Conservation (phyloP, 1,284 basidiomycete species). For the Naganishia sp. region DNA sequence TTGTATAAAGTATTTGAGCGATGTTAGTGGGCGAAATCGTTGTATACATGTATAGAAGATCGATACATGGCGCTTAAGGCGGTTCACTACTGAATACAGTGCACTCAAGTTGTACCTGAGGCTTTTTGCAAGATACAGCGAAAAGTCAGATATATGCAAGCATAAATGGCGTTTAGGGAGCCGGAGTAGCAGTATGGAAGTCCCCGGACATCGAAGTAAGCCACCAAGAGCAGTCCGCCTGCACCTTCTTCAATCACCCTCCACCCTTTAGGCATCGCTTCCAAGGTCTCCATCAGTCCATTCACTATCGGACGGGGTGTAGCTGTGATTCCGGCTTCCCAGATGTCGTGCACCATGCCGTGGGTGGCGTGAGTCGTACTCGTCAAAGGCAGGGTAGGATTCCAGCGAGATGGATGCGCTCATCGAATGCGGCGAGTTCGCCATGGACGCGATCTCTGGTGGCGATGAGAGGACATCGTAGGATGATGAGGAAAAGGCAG, state of each 20-base stretch:
- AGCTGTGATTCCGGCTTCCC: not conserved
- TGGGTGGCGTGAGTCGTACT: constrained; percentile 5
- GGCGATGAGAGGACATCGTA: constrained; percentile 8
- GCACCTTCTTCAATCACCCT: not conserved
- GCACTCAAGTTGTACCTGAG: too few relatives aligned
- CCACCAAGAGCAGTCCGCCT: too few relatives aligned
- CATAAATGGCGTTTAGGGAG: not conserved
- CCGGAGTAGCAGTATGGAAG: not conserved
- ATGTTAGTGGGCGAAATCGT: constrained; percentile 58
- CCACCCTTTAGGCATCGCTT: not conserved
- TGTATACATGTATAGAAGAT: too few relatives aligned
- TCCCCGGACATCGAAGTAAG: not conserved
- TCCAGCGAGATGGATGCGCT: constrained; percentile 14
- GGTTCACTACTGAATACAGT: too few relatives aligned
- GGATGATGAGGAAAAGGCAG: constrained; percentile 21
- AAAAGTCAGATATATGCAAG: not conserved
- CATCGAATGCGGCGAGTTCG: constrained; percentile 11
- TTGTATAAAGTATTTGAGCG: constrained; percentile 88
- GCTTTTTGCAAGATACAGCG: not conserved
- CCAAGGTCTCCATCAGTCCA: constrained; percentile 27
- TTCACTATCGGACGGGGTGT: constrained; percentile 14
- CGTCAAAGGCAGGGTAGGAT: constrained; percentile 14
- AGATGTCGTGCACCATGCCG: not conserved
- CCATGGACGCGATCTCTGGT: constrained; percentile 7
- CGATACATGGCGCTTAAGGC: too few relatives aligned